Evolutionary conservation across 2,329 filamentous ascomycete genomes (phyloP), one percentile per base, ranked within the genome.

Genomic region (Hirsutella minnesotensis): DNA sequence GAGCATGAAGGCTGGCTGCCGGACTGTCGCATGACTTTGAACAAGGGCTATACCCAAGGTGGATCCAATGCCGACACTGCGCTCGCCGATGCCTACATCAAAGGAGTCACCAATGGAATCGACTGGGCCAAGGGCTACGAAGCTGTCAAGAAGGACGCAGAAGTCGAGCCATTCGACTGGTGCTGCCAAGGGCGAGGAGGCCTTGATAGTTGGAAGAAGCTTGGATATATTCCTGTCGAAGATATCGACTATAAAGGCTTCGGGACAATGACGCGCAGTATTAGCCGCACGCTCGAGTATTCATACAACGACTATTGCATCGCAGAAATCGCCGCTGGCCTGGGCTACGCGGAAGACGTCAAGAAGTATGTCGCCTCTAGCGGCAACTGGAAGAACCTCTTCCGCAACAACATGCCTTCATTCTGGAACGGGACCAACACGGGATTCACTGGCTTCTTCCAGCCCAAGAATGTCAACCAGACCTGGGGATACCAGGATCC

Each of bases 291-390:
- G 0, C 72, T 88, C 1, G 84, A 88, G 56, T 89, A 89, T 56
- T 76, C 80, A 7, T 88, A 88, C 59, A 78, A 88, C 49, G 84
- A 88, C 61, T 89, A 77, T 52, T 78, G 75, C 49, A 79, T 85
- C 43, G 68, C 77, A 0, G 66, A 77, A 38, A 73, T 86, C 44
- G 81, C 81, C 0, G 66, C 68, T 9, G 66, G 62, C 0, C 56
- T 84, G 33, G 75, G 74, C 2, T 67, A 73, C 12, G 63, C 65
- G 3, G 60, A 56, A 0, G 81, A 83, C 39, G 65, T 69, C 20
- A 66, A 73, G 40, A 80, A 73, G 53, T 87, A 86, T 46, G 54
- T 73, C 0, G 57, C 58, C 0, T 72, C 77, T 0, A 75, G 78
- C 41, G 64, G 64, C 1, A 81, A 85, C 55, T 88, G 83, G 83